Percentiles rank a stretch among this genome's conserved stretches.
These are phyloP conservation scores for Hamamelis virginiana DNA, from an alignment of 164 flowering plant genomes.

Conservation along the genomic window DNA sequence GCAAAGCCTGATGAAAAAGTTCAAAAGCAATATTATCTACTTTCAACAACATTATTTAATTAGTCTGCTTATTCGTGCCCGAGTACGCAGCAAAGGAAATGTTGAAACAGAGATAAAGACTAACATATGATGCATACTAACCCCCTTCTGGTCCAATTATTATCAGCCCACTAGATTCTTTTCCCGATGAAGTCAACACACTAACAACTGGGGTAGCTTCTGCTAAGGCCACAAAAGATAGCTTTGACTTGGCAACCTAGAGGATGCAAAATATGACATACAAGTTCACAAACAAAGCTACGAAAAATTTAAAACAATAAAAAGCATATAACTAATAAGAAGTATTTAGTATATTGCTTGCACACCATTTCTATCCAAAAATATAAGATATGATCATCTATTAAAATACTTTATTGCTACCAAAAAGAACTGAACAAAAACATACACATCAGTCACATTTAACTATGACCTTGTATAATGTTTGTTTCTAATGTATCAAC, in stretches of 20 bases:
- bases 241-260: constrained; percentile 66
- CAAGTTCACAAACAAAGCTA: too few species aligned
- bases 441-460: background rate
- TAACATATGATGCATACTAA: constrained; percentile 28
- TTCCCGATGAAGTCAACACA: constrained; percentile 40
- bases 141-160: constrained; percentile 98
- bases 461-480: background rate
- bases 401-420: too few species aligned
- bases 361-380: background rate
- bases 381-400: background rate
- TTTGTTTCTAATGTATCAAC: background rate
- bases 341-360: too few species aligned
- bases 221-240: constrained; percentile 77
- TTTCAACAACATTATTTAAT: background rate
- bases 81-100: background rate
- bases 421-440: background rate
- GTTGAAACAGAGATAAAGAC: background rate
- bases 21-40: background rate
- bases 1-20: too few species aligned
- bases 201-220: constrained; percentile 67
- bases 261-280: constrained; percentile 1
- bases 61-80: background rate
- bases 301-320: too few species aligned
- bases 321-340: too few species aligned
- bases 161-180: constrained; percentile 51